Evolutionary conservation across 176 grass and related monocot species (phyloP), one percentile per base, ranked within the genome.

Genomic region (Hordeum vulgare): DNA sequence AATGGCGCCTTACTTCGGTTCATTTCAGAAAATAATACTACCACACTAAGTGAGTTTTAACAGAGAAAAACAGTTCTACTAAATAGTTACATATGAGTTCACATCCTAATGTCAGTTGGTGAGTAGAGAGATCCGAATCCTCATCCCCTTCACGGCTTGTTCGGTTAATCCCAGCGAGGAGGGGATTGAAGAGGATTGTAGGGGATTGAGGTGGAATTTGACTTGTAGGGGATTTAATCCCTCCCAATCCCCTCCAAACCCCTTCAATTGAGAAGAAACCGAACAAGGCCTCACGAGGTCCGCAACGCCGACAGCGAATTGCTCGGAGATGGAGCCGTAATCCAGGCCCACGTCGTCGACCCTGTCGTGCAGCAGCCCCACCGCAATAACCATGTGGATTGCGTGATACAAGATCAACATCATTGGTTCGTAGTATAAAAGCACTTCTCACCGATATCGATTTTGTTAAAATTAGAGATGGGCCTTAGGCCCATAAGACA

Each of bases 351-450:
- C 90, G 76, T 97, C 95, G 71, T 97, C 95, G 7, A 90, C 68
- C 18, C 92, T 91, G 75, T 94, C 95, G 74, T 97, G 95, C 66
- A 97, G 61, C 71, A 97, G 81, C 49, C 95, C 95, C 14, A 92
- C 92, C 20, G 90, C 79, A 42, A 97, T 81, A 31, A 97, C 79
- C 2, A 47, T 73, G 8, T 47, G 7, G 23, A 45, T 45, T 45
- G 15, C 2, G 69, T 5, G 44, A 73, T 18, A 15, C 26, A 26
- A 73, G 44, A 47, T 47, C 13, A 3, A 47, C 2, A 73, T 28
- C 23, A 47, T 8, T 27, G 24, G 13, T 72, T 72, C 0, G 0
- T 28, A 72, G 25, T 45, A 72, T 71, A 45, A 27, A 72, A 72
- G 6, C 13, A 73, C 25, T 9, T 49, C 45, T 73, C 25, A 49